Percentiles rank a stretch among this genome's conserved stretches.
Conservation (phyloP, 2,329 filamentous ascomycete species). For the Metarhizium guizhouense region DNA sequence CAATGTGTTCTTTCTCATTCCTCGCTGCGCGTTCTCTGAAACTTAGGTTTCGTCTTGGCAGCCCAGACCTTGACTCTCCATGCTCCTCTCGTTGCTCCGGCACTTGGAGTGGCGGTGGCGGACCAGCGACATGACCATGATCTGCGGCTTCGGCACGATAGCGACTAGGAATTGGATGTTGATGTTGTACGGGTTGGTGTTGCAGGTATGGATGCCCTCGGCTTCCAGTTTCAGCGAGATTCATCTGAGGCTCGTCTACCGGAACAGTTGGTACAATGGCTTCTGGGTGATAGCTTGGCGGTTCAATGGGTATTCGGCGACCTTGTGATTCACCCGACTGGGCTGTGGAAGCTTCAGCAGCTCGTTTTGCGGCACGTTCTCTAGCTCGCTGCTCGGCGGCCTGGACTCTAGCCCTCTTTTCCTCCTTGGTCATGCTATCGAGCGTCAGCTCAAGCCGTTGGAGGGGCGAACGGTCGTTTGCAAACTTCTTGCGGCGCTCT, state of each 20-base stretch:
- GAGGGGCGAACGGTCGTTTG: conserved; percentile 78
- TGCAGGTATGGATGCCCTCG: background rate
- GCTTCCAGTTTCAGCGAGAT: background rate
- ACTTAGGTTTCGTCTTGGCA: conserved; percentile 47
- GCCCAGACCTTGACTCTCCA: conserved; percentile 17
- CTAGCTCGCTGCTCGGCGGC: conserved; percentile 69
- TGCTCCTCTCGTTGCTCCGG: conserved; percentile 11
- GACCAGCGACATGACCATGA: conserved; percentile 11
- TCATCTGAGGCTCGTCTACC: background rate
- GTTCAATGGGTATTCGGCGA: conserved; percentile 9
- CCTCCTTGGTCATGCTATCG: conserved; percentile 89
- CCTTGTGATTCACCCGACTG: conserved; percentile 14
- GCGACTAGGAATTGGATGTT: background rate
- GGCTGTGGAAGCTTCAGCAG: conserved; percentile 15
- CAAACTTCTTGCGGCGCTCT: conserved; percentile 50
- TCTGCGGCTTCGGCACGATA: background rate
- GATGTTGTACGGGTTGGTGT: background rate
- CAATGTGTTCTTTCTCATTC: conserved; percentile 29
- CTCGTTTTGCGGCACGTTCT: conserved; percentile 43
- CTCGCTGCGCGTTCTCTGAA: conserved; percentile 49
- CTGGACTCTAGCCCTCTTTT: conserved; percentile 77
- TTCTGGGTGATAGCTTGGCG: background rate
- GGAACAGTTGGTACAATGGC: conserved; percentile 2
- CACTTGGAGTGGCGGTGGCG: conserved; percentile 12
- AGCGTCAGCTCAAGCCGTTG: conserved; percentile 89